Evolutionary conservation across 1,284 basidiomycete species (phyloP).

Genomic region (Ustilago crameri): DNA sequence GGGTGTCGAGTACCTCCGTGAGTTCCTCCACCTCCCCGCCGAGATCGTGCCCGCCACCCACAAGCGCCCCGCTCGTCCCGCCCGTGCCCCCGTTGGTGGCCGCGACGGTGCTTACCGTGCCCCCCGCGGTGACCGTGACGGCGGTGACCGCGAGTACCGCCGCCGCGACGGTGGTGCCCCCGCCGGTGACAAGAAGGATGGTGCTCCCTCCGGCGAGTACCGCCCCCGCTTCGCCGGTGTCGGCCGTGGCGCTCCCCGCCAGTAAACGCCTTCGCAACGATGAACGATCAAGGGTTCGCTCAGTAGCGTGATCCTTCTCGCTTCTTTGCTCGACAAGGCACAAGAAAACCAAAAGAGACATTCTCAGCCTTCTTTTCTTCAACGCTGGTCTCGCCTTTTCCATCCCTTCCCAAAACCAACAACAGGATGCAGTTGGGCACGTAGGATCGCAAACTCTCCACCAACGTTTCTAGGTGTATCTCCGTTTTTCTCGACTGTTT

Average conservation of each 20-base stretch:
- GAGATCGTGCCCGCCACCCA: conserved; percentile 68
- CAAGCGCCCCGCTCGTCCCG: conserved; percentile 67
- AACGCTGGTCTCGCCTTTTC: conserved; percentile 12
- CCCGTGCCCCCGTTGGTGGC: conserved; percentile 60
- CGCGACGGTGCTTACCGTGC: conserved; percentile 63
- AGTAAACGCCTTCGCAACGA: conserved; percentile 58
- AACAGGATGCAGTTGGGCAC: conserved; percentile 40
- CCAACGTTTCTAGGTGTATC: not conserved
- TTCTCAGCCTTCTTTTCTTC: conserved; percentile 2
- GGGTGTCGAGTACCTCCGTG: conserved; percentile 68
- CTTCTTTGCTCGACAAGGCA: not conserved
- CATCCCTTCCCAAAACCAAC: conserved; percentile 1
- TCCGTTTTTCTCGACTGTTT: conserved; percentile 15
- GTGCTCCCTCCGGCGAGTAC: conserved; percentile 65
- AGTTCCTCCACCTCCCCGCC: conserved; percentile 68
- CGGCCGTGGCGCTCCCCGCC: conserved; percentile 62
- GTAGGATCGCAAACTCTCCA: conserved; percentile 26
- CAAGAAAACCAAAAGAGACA: conserved; percentile 22
- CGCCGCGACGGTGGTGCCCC: conserved; percentile 56
- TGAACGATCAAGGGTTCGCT: too few relatives aligned
- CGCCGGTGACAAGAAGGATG: conserved; percentile 66
- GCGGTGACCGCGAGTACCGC: conserved; percentile 67
- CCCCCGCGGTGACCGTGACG: conserved; percentile 63
- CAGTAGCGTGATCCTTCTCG: too few relatives aligned
- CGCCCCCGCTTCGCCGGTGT: conserved; percentile 67